Evolutionary conservation across 139 green algal species (phyloP).

Genomic region (Marvania coccoides): DNA sequence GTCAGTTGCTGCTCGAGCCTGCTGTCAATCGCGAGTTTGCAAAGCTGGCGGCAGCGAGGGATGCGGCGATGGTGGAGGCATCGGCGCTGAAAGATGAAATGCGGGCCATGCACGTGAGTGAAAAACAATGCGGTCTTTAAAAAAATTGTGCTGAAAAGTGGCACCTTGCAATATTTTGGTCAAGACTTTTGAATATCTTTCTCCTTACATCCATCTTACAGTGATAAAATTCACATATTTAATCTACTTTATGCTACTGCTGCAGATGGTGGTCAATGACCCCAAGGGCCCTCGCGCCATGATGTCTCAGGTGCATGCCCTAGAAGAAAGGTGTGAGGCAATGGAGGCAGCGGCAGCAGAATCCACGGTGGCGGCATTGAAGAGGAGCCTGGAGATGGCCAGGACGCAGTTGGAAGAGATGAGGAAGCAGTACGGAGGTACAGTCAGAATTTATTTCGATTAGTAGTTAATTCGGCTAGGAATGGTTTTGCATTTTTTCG

Average conservation of each 20-base stretch:
- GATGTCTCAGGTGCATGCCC: neutral
- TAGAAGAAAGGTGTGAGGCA: conserved; percentile 1
- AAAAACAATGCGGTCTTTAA: neutral
- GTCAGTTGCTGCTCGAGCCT: conserved; percentile 17
- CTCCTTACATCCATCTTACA: too few relatives aligned
- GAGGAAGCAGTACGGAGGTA: neutral
- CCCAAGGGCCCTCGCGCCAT: conserved; percentile 1
- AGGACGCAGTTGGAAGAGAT: conserved; percentile 3
- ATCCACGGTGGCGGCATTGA: neutral
- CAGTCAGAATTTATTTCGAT: too few relatives aligned
- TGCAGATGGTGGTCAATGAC: conserved; percentile 3
- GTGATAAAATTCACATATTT: neutral
- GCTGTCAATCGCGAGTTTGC: conserved; percentile 13
- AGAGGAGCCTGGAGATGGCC: neutral
- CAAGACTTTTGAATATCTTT: too few relatives aligned
- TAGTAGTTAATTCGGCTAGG: too few relatives aligned
- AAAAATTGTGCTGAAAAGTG: too few relatives aligned
- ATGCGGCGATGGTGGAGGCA: neutral
- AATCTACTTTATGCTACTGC: too few relatives aligned
- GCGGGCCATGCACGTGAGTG: neutral
- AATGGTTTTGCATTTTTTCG: too few relatives aligned
- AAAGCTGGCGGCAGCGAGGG: neutral
- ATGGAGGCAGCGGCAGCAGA: neutral
- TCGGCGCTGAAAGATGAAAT: neutral
- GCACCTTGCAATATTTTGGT: too few relatives aligned